Evolutionary conservation across 1,139 yeast species (phyloP), one percentile per base, ranked within the genome.

Genomic region (Yamadazyma epiphylla): DNA sequence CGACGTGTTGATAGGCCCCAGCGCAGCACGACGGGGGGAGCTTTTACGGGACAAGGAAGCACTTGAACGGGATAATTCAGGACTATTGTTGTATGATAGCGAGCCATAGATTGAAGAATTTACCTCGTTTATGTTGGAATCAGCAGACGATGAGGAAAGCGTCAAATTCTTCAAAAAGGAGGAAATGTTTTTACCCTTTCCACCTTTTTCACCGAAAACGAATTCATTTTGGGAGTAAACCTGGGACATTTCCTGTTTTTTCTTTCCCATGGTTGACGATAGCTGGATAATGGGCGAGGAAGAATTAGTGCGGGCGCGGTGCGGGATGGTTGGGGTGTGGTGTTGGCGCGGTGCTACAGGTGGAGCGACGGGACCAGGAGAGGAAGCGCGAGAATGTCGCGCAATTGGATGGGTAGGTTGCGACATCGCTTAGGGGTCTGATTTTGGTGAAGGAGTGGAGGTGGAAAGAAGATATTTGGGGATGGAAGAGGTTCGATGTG

Each of bases 171-270:
- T 72, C 31, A 80, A 61, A 39, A 80, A 77, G 7, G 82, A 69
- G 35, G 79, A 65, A 20, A 79, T 64, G 25, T 79, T 71, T 36
- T 77, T 77, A 4, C 86, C 86, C 32, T 70, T 66, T 5, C 86
- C 86, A 19, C 86, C 88, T 31, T 70, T 67, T 44, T 78, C 85
- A 21, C 80, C 82, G 43, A 80, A 80, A 22, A 78, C 60, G 47
- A 78, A 80, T 52, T 80, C 88, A 41, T 74, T 76, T 41, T 52
- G 57, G 30, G 52, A 60, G 55, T 77, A 75, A 27, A 75, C 68
- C 56, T 76, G 82, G 15, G 77, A 70, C 82, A 76, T 76, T 49
- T 76, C 81, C 53, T 60, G 68, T 29, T 59, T 63, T 54, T 65
- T 66, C 52, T 64, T 66, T 31, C 68, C 69, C 72, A 65, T 66